Percentiles rank a stretch among this genome's conserved stretches.
Evolutionary conservation across 331 rosid species (phyloP).

Genomic region (Malus hybrid): DNA sequence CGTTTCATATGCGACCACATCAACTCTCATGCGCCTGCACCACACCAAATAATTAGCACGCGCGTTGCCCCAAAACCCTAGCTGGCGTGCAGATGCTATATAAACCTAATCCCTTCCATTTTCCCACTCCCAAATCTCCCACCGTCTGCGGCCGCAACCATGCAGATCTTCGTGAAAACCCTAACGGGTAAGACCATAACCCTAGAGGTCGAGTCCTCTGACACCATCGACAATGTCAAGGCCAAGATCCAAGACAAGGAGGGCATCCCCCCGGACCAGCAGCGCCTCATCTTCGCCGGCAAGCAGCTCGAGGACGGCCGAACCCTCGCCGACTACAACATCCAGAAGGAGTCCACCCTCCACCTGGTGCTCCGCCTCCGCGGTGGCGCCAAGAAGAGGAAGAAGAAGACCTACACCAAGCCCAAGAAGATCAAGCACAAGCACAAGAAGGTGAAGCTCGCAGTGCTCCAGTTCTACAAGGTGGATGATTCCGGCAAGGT

Average conservation of each 20-base stretch:
- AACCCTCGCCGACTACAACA: constrained; percentile 86
- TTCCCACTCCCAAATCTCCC: no score
- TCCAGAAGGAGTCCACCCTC: constrained; percentile 88
- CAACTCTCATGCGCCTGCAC: not conserved
- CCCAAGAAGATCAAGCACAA: constrained; percentile 98
- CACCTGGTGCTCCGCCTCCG: constrained; percentile 93
- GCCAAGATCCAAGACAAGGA: constrained; percentile 95
- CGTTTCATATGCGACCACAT: not conserved
- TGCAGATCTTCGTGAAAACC: constrained; percentile 99
- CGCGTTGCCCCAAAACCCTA: not conserved
- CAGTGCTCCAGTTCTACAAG: constrained; percentile 78
- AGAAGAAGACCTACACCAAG: constrained; percentile 99
- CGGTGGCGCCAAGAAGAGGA: constrained; percentile 90
- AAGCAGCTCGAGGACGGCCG: constrained; percentile 96
- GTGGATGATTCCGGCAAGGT: constrained; percentile 85
- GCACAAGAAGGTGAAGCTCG: constrained; percentile 94
- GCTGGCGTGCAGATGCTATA: no score
- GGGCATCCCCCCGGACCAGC: constrained; percentile 95
- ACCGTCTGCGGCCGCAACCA: not conserved
- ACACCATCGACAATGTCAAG: constrained; percentile 89
- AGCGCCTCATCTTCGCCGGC: constrained; percentile 89
- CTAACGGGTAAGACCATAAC: constrained; percentile 95
- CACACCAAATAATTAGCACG: not conserved
- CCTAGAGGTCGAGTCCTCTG: constrained; percentile 87
- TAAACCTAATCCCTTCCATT: no score